phyloP scores from a whole-genome alignment of 208 protist species.

The Angomonas desouzai region DNA sequence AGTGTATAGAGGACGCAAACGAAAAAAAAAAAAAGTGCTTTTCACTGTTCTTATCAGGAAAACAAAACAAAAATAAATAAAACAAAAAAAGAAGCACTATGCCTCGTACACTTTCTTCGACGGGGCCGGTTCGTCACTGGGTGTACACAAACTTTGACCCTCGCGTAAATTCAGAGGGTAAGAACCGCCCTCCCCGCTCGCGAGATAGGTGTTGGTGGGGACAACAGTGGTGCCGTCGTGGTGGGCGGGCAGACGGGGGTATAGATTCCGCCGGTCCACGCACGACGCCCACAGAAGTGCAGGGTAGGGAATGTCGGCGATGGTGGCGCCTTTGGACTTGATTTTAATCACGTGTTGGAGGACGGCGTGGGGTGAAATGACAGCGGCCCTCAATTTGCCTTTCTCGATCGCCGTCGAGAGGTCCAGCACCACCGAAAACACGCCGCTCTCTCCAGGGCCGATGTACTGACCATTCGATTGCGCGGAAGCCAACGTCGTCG shows the following conservation, averaged over 20 bases:
- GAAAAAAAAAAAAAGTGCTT: no score
- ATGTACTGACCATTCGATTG: background rate
- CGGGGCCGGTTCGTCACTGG: no score
- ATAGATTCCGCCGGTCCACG: background rate
- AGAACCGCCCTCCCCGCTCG: background rate
- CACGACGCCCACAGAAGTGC: background rate
- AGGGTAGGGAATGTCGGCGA: background rate
- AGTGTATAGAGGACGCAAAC: no score
- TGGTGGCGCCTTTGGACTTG: background rate
- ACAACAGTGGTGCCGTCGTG: background rate
- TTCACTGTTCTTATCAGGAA: no score
- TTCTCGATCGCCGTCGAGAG: background rate
- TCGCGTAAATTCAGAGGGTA: no score
- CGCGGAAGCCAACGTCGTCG: background rate
- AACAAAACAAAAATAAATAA: no score
- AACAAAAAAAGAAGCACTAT: no score
- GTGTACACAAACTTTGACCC: no score
- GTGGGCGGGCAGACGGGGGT: background rate
- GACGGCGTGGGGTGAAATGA: background rate
- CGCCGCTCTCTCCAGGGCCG: background rate
- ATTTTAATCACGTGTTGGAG: background rate
- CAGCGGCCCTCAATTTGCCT: background rate
- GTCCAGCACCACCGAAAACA: background rate
- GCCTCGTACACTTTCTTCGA: no score
- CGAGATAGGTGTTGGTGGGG: slow-evolving; percentile 1